These are phyloP conservation scores for Plasmodium relictum DNA, from an alignment of 169 alveolate species.

Conservation along the genomic window DNA sequence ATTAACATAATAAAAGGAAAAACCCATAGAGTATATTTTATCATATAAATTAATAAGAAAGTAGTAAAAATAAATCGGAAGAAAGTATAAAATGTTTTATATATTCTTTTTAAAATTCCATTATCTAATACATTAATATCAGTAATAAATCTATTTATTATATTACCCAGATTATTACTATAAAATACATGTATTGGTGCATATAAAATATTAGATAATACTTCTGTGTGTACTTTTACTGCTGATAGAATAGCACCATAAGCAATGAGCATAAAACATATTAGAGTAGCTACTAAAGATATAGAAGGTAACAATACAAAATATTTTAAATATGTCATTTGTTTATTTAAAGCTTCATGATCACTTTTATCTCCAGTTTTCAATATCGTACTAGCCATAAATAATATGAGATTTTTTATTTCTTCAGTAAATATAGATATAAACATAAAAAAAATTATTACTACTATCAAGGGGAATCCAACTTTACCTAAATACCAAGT, in stretches of 20 bases:
- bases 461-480: conserved; percentile 17
- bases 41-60: conserved; percentile 50
- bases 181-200: conserved; percentile 82
- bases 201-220: conserved; percentile 70
- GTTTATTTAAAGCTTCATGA: conserved; percentile 4
- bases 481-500: conserved; percentile 51
- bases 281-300: conserved; percentile 43
- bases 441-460: conserved; percentile 42
- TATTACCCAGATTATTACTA: conserved; percentile 80
- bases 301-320: conserved; percentile 48
- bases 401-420: conserved; percentile 43
- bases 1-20: conserved; percentile 60
- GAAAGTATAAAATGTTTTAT: conserved; percentile 70
- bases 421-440: conserved; percentile 52
- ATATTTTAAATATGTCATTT: conserved; percentile 7
- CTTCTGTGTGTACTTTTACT: conserved; percentile 71
- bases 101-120: conserved; percentile 79
- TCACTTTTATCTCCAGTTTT: conserved; percentile 11
- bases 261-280: conserved; percentile 36
- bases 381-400: conserved; percentile 28
- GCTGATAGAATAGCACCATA: conserved; percentile 79
- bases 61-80: conserved; percentile 68
- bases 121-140: conserved; percentile 80
- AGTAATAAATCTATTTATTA: conserved; percentile 80
- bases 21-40: conserved; percentile 36